Evolutionary conservation across 352 stramenopile genomes (phyloP).

Genomic region (Globisporangium paroecandrum): DNA sequence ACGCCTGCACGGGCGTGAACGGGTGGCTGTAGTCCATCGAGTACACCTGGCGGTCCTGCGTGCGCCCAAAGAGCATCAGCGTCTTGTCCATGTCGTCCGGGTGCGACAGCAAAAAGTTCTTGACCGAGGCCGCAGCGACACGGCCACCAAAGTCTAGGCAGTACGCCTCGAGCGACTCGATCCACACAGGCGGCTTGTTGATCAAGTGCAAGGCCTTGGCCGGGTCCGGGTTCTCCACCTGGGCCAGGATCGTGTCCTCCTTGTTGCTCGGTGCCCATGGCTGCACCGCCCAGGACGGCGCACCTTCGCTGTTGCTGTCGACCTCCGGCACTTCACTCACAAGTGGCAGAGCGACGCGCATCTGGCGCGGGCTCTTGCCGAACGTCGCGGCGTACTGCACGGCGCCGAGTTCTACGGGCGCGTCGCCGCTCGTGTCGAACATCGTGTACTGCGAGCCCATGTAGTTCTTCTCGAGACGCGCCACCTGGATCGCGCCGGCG

Average conservation of each 20-base stretch:
- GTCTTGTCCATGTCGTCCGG: slow-evolving; percentile 86
- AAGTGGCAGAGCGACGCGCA: slow-evolving; percentile 71
- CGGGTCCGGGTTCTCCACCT: slow-evolving; percentile 69
- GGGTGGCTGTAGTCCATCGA: slow-evolving; percentile 86
- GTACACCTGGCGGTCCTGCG: slow-evolving; percentile 84
- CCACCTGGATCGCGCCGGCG: slow-evolving; percentile 45
- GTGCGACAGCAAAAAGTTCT: slow-evolving; percentile 86
- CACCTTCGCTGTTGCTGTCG: slow-evolving; percentile 38
- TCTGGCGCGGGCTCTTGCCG: slow-evolving; percentile 82
- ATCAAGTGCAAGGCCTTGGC: slow-evolving; percentile 65
- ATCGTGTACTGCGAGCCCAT: slow-evolving; percentile 88
- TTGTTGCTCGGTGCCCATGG: slow-evolving; percentile 55
- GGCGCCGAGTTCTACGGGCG: slow-evolving; percentile 58
- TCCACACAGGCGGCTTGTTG: slow-evolving; percentile 87
- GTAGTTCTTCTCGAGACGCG: slow-evolving; percentile 85
- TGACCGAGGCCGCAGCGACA: slow-evolving; percentile 73
- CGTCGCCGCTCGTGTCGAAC: slow-evolving; percentile 60
- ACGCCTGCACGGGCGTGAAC: slow-evolving; percentile 82
- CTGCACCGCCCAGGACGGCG: slow-evolving; percentile 51
- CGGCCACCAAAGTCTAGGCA: slow-evolving; percentile 87
- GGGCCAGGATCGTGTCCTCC: slow-evolving; percentile 75
- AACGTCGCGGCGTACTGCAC: slow-evolving; percentile 86
- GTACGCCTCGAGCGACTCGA: slow-evolving; percentile 84
- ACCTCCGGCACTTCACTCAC: slow-evolving; percentile 42
- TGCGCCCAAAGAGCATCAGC: slow-evolving; percentile 84